These are phyloP conservation scores for Diaporthe eres DNA, from an alignment of 2,329 filamentous ascomycete species.

Conservation along the genomic window DNA sequence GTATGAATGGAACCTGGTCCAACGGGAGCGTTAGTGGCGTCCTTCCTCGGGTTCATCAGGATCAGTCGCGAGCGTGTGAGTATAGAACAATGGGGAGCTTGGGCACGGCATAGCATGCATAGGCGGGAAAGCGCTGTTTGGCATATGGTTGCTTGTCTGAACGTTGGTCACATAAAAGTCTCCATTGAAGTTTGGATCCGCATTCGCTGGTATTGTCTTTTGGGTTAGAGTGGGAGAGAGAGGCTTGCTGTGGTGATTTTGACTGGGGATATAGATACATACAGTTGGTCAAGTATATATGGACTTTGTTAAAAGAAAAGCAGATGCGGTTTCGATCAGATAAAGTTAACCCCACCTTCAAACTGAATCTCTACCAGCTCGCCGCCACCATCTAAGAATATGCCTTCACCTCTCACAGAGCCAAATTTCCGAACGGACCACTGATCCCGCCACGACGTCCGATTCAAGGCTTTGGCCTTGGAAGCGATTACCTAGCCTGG, in stretches of 20 bases:
- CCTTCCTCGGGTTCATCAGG: constrained; percentile 7
- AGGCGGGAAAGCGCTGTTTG: constrained; percentile 6
- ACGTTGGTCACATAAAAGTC: constrained; percentile 25
- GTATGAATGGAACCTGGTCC: constrained; percentile 76
- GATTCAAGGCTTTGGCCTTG: background rate
- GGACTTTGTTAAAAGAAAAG: background rate
- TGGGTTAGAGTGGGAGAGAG: background rate
- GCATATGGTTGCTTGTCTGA: constrained; percentile 4
- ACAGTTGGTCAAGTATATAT: background rate
- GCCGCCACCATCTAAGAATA: background rate
- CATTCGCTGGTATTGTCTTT: constrained; percentile 8
- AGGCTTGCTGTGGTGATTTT: background rate
- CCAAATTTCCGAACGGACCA: too few relatives aligned
- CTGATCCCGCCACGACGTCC: background rate
- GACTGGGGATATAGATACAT: constrained; percentile 19
- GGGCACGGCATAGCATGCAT: background rate
- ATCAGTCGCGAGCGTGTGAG: constrained; percentile 12
- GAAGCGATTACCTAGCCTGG: background rate
- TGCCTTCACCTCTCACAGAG: background rate
- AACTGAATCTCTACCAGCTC: background rate
- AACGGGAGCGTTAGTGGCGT: constrained; percentile 64
- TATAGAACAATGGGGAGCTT: constrained; percentile 1
- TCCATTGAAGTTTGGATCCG: constrained; percentile 2
- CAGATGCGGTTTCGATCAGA: background rate
- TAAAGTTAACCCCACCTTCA: background rate